Percentiles rank a stretch among this genome's conserved stretches.
These are phyloP conservation scores for Penicillium sp. DNA, from an alignment of 2,329 filamentous ascomycete genomes.

Conservation along the genomic window DNA sequence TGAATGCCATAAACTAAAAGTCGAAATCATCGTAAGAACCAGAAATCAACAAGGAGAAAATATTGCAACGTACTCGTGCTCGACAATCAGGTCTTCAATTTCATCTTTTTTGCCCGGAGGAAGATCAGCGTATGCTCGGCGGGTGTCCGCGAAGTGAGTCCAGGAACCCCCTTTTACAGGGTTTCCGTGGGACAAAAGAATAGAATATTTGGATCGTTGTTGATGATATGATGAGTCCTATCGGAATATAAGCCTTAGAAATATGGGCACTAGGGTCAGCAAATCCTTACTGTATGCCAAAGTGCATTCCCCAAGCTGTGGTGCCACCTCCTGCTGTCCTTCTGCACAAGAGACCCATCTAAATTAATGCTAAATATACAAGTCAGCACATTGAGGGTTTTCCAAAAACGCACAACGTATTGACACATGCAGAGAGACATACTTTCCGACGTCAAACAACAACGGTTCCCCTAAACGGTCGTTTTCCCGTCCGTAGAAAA, in stretches of 20 bases:
- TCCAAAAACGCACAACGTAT: too few relatives aligned
- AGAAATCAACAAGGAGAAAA: too few relatives aligned
- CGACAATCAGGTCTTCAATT: slow-evolving; percentile 16
- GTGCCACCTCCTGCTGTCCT: slow-evolving; percentile 20
- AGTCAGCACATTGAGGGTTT: too few relatives aligned
- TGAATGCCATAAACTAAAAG: slow-evolving; percentile 21
- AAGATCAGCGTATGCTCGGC: slow-evolving; percentile 20
- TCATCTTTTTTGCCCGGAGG: slow-evolving; percentile 15
- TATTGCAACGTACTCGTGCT: slow-evolving; percentile 20
- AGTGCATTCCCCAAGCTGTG: slow-evolving; percentile 25
- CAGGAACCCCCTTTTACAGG: slow-evolving; percentile 18
- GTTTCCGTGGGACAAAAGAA: slow-evolving; percentile 19
- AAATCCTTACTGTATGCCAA: slow-evolving; percentile 24
- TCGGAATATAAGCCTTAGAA: not conserved
- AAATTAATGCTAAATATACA: slow-evolving; percentile 14
- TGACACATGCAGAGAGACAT: slow-evolving; percentile 8
- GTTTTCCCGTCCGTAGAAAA: slow-evolving; percentile 23
- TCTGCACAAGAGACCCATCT: slow-evolving; percentile 19
- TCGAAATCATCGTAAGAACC: too few relatives aligned
- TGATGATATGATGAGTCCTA: slow-evolving; percentile 26
- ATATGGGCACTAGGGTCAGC: not conserved
- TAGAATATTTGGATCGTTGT: slow-evolving; percentile 25
- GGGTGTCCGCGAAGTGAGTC: slow-evolving; percentile 23
- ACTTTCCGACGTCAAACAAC: slow-evolving; percentile 24
- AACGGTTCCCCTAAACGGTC: slow-evolving; percentile 22